A percentile compares a stretch with the other conserved stretches of the same genome.
These are phyloP conservation scores for Dissophora globulifera DNA, from an alignment of 192 early-diverging fungal genomes.

Conservation along the genomic window DNA sequence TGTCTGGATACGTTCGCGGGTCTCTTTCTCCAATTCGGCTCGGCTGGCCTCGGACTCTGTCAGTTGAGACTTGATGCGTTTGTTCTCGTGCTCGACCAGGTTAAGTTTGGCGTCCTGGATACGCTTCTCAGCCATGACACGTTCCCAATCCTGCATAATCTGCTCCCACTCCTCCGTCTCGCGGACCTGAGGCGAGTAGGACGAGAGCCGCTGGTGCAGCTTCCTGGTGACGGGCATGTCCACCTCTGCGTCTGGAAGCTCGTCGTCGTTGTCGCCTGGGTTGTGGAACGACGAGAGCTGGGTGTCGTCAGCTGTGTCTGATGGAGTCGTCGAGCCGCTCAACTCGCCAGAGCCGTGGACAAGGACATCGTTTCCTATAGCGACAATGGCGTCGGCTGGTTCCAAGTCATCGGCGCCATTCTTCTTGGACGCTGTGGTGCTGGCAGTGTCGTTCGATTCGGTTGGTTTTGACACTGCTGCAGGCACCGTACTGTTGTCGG, in stretches of 20 bases:
- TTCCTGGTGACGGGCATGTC: slow-evolving; percentile 37
- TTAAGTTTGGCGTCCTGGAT: slow-evolving; percentile 50
- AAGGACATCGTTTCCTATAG: slow-evolving; percentile 45
- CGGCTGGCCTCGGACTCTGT: slow-evolving; percentile 18
- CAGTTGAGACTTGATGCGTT: slow-evolving; percentile 46
- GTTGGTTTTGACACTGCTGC: too few relatives aligned
- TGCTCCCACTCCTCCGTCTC: slow-evolving; percentile 49
- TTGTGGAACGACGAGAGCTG: slow-evolving; percentile 23
- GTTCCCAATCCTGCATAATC: slow-evolving; percentile 55
- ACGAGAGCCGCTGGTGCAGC: slow-evolving; percentile 44
- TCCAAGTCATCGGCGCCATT: slow-evolving; percentile 6
- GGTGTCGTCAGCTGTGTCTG: slow-evolving; percentile 23
- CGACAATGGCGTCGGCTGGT: slow-evolving; percentile 33
- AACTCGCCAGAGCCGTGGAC: slow-evolving; percentile 15
- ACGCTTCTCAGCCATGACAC: slow-evolving; percentile 53
- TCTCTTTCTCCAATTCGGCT: slow-evolving; percentile 43
- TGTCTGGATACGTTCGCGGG: slow-evolving; percentile 16
- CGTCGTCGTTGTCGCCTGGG: slow-evolving; percentile 27
- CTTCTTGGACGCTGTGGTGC: not conserved
- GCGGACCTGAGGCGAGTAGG: slow-evolving; percentile 44
- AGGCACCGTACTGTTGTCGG: too few relatives aligned
- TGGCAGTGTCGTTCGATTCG: too few relatives aligned
- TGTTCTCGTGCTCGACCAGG: slow-evolving; percentile 52
- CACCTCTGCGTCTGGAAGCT: slow-evolving; percentile 39
- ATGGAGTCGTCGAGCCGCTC: slow-evolving; percentile 21